Evolutionary conservation across 177 flowering plant genomes (phyloP), one percentile per base, ranked within the genome.

Genomic region (Vitis hybrid): DNA sequence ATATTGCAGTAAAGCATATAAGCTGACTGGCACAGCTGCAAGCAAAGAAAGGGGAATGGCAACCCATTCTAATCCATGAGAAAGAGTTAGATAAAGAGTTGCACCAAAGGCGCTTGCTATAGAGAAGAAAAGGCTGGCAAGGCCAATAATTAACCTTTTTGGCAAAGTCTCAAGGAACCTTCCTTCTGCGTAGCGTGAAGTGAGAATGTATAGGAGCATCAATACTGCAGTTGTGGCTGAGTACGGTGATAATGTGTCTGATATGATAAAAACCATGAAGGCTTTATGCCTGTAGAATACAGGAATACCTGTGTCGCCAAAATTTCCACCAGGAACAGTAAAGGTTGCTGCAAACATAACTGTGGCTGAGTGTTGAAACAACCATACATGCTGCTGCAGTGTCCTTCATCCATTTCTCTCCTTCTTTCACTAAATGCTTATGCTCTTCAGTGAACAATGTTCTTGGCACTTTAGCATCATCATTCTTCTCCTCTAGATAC

Each of bases 201-300:
- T 72, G 35, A 72, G 70, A 11, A 76, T 69, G 51, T 70, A 69
- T 17, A 77, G n/a, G 56, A 77, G 56, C 76, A 77, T 69, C 13
- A 72, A 17, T 17, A 72, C 14, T 11, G 73, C 69, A 10, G 76
- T 32, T 1, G 62, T 56, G 19, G 79, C 60, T n/a, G 73, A 65
- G 58, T 72, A 72, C 1, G 56, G 62, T 1, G 73, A 56, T 5
- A 77, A 4, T 9, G 79, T 62, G 46, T 72, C 70, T 6, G 70
- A 51, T 6, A 76, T 52, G 3, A 12, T 32, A 19, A 76, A 72
- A 1, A 68, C 40, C 6, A 13, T 12, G 32, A 68, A 72, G 1
- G 73, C 18, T 8, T 0, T 4, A 1, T 6, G 2, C 14, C 11
- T 13, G 32, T 51, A 12, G 59, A 64, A 63, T 15, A 64, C 19